phyloP scores from a whole-genome alignment of 129 eudicot species.

The Centella asiatica region DNA sequence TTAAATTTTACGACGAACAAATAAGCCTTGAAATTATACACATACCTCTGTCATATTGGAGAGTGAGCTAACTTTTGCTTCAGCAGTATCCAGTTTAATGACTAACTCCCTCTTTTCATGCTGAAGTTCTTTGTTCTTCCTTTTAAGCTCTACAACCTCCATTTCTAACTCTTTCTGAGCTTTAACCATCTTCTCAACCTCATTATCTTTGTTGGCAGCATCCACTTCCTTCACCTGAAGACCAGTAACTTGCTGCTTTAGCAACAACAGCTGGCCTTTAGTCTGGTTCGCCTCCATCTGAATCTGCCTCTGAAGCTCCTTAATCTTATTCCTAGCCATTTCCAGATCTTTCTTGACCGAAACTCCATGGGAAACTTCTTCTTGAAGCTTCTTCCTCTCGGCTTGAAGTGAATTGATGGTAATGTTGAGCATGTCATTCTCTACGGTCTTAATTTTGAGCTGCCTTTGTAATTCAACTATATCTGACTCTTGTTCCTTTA shows the following conservation, averaged over 20 bases:
- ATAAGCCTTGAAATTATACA: neutral
- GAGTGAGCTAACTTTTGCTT: slow-evolving; percentile 7
- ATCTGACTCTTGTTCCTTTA: neutral
- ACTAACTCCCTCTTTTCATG: slow-evolving; percentile 20
- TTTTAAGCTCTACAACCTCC: slow-evolving; percentile 11
- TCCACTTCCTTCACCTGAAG: neutral
- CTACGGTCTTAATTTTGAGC: neutral
- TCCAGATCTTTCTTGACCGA: slow-evolving; percentile 12
- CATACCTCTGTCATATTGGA: slow-evolving; percentile 16
- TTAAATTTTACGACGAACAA: neutral
- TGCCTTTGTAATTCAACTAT: slow-evolving; percentile 4
- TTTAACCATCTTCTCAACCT: neutral
- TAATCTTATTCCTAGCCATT: slow-evolving; percentile 1
- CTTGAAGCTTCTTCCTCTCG: slow-evolving; percentile 13
- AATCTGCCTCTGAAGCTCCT: slow-evolving; percentile 6
- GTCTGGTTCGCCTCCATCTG: neutral
- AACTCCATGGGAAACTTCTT: slow-evolving; percentile 4
- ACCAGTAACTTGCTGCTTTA: slow-evolving; percentile 10
- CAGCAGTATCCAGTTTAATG: slow-evolving; percentile 8
- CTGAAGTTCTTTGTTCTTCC: slow-evolving; percentile 22
- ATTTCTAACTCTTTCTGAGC: slow-evolving; percentile 3
- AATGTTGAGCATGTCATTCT: slow-evolving; percentile 3
- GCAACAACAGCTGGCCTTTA: slow-evolving; percentile 11
- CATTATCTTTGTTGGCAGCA: neutral
- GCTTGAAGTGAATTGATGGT: neutral